Evolutionary conservation across 2,329 filamentous ascomycete species (phyloP).

Genomic region (Aspergillus carbonarius): DNA sequence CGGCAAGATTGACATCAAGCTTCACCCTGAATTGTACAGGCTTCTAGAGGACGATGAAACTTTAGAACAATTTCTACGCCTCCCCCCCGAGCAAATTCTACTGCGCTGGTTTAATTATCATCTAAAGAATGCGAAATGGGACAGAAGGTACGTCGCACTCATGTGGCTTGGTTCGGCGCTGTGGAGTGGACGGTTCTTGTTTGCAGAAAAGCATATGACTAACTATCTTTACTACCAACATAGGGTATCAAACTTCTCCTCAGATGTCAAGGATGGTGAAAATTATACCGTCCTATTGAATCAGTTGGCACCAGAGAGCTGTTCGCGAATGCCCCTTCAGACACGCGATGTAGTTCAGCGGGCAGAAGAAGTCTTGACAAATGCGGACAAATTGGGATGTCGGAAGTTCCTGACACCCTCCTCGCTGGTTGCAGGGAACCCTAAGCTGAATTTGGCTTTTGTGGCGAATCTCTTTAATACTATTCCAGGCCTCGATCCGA

Average conservation of each 20-base stretch:
- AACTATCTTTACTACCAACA: background rate
- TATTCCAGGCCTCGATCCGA: slow-evolving; percentile 90
- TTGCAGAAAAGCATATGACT: background rate
- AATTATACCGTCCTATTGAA: slow-evolving; percentile 95
- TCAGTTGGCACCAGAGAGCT: slow-evolving; percentile 83
- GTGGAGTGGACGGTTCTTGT: background rate
- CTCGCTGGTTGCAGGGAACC: slow-evolving; percentile 92
- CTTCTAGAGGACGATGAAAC: slow-evolving; percentile 95
- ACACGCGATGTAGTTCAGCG: slow-evolving; percentile 80
- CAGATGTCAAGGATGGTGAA: slow-evolving; percentile 93
- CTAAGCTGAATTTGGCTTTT: slow-evolving; percentile 96
- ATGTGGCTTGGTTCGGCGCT: background rate
- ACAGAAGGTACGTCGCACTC: slow-evolving; percentile 60
- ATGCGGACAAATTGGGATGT: slow-evolving; percentile 88
- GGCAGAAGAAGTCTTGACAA: slow-evolving; percentile 90
- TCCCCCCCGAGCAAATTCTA: slow-evolving; percentile 95
- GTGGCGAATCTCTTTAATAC: slow-evolving; percentile 99
- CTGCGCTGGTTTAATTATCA: slow-evolving; percentile 99
- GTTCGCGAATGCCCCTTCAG: slow-evolving; percentile 81
- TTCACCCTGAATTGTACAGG: slow-evolving; percentile 93
- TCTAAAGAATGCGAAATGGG: slow-evolving; percentile 94
- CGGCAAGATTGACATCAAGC: slow-evolving; percentile 98
- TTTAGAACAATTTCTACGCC: slow-evolving; percentile 89
- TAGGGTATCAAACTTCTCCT: slow-evolving; percentile 90
- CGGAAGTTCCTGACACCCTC: slow-evolving; percentile 94